Evolutionary conservation across 371 early-diverging fungal species (phyloP), one percentile per base, ranked within the genome.

Genomic region (Mucor velutinosus): DNA sequence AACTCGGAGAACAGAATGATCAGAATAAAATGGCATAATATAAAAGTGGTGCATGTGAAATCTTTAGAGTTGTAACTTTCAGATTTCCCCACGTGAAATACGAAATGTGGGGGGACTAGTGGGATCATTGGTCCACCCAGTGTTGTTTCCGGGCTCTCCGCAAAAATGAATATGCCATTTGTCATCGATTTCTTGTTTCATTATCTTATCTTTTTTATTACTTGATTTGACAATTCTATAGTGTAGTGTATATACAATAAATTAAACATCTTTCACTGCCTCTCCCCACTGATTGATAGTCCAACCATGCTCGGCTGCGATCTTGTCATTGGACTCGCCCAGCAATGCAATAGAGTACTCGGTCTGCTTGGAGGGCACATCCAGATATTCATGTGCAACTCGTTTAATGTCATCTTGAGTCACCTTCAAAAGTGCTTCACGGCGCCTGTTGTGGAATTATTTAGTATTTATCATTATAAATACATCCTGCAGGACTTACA

Each of bases 381-480:
- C 67, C 64, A 95, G 74, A 69, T 95, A 94, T 64, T 82, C 79
- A 58, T 82, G 70, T 4, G 95, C 96, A 15, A 81, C 94, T 19
- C 86, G 79, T 67, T 90, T 85, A 49, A 95, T 81, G 69, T 94
- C 92, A 29, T 78, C 79, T 58, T 89, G 81, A 15, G 88, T 89
- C 66, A 93, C 91, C 32, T 69, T 83, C 41, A 95, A 80, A 62
- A 95, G 77, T 60, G 79, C 80, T 60, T 94, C 93, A 32, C 97
- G 87, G 30, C 95, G 93, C 64, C 90, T 90, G 71, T 60, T 41
- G 39, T 56, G 37, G 41, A 41, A 32, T 57, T 6, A 4, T 11
- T 39, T 49, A 58, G 39, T 17, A 62, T 53, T 35, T 11, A 32
- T 64, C 57, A 33, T 14, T 30, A 25, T 29, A 53, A n/a, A 60